Evolutionary conservation across 805 yeast species (phyloP).

Genomic region (Komagataella ulmi): DNA sequence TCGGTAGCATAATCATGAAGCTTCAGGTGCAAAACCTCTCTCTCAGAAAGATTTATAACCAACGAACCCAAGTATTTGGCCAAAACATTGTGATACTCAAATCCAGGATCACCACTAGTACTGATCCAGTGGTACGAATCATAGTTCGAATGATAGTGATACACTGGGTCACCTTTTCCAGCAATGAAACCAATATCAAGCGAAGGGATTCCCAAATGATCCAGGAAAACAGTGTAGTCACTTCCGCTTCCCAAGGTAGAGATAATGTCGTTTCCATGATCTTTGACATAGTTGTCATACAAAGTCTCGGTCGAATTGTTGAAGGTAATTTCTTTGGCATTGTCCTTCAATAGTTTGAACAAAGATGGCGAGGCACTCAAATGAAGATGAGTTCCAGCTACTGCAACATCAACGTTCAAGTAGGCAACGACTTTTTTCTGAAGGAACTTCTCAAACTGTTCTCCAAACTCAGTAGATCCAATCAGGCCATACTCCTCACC

Average conservation of each 20-base stretch:
- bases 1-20: constrained; percentile 24
- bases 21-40: constrained; percentile 29
- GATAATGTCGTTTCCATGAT: constrained; percentile 19
- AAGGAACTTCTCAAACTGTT: constrained; percentile 34
- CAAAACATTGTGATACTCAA: constrained; percentile 37
- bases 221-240: constrained; percentile 50
- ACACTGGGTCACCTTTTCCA: constrained; percentile 37
- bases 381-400: constrained; percentile 36
- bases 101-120: constrained; percentile 47
- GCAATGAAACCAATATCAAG: constrained; percentile 43
- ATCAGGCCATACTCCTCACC: constrained; percentile 63
- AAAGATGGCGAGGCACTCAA: constrained; percentile 50
- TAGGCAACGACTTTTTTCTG: constrained; percentile 47
- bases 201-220: constrained; percentile 47
- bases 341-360: constrained; percentile 27
- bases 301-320: constrained; percentile 24
- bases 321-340: constrained; percentile 29
- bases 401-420: constrained; percentile 57
- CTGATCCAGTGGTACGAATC: constrained; percentile 66
- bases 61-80: constrained; percentile 40
- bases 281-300: constrained; percentile 20
- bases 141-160: constrained; percentile 67
- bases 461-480: constrained; percentile 74
- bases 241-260: constrained; percentile 54
- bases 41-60: constrained; percentile 33